Evolutionary conservation across 331 rosid genomes (phyloP), one percentile per base, ranked within the genome.

Genomic region (Ulmus americana): DNA sequence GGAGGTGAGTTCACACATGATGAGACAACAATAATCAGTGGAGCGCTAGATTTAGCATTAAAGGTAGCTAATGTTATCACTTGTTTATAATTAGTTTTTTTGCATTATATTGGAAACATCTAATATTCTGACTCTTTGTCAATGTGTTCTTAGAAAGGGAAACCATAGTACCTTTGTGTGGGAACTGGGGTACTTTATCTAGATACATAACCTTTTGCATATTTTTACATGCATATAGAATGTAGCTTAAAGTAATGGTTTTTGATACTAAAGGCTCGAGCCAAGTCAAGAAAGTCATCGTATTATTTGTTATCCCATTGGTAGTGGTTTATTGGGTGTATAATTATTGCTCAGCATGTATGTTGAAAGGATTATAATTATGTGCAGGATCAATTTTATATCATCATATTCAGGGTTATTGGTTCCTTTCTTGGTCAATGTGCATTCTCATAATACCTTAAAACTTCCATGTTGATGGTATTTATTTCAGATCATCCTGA

Each of bases 1-100:
- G 85, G 82, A n/a, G 85, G 82, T 55, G 85, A 81, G 70, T 80
- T 81, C 57, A 69, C 85, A 2, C 85, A 77, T 15, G 82, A 81
- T 39, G 85, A 81, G 72, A 77, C 85, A 39, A 81, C 82, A 9
- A 77, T 81, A 69, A 81, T 81, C 75, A 81, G 82, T 14, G 85
- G 80, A 65, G 85, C 85, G 8, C 73, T 80, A 35, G 85, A 80
- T 71, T 77, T 80, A 55, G 77, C 85, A 14, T 76, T 65, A 73
- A 80, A 80, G 85, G 85, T 80, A 38, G 52, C 3, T 44, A 41
- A n/a, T 61, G 8, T 6, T 6, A n/a, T 42, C 5, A 16, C n/a
- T 3, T 12, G 7, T 16, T 56, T 55, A 5, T 55, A 6, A 28
- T 55, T 28, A 22, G 6, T 55, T 55, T 22, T 55, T 11, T 0